Evolutionary conservation across 2,329 filamentous ascomycete genomes (phyloP).

Genomic region (Cadophora malorum): DNA sequence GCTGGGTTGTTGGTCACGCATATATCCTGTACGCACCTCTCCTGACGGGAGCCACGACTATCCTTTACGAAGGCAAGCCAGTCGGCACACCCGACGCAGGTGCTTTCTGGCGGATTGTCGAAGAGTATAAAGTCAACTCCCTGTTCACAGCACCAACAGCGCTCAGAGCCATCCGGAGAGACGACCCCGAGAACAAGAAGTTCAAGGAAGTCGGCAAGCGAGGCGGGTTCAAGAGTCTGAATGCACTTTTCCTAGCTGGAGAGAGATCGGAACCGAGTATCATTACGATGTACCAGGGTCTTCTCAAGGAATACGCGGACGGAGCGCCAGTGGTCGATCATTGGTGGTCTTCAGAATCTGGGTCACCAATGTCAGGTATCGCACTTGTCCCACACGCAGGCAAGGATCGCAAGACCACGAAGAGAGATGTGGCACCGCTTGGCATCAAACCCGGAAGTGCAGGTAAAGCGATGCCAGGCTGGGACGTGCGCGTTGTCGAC

Average conservation of each 20-base stretch:
- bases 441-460: constrained; percentile 83
- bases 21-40: constrained; percentile 92
- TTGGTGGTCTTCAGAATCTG: constrained; percentile 77
- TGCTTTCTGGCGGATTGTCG: constrained; percentile 85
- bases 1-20: constrained; percentile 87
- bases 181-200: constrained; percentile 76
- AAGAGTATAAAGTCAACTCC: constrained; percentile 83
- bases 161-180: constrained; percentile 83
- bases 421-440: constrained; percentile 54
- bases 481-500: constrained; percentile 84
- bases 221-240: constrained; percentile 74
- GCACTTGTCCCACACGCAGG: constrained; percentile 68
- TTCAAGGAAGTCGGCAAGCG: constrained; percentile 68
- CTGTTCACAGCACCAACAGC: constrained; percentile 90
- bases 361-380: constrained; percentile 71
- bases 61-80: constrained; percentile 94
- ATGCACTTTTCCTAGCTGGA: constrained; percentile 83
- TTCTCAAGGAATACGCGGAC: constrained; percentile 70
- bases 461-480: constrained; percentile 90
- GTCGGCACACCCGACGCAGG: constrained; percentile 87
- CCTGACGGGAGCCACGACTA: constrained; percentile 81
- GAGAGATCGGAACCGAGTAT: constrained; percentile 90
- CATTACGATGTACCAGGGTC: constrained; percentile 77
- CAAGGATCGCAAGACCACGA: constrained; percentile 53
- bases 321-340: constrained; percentile 71